phyloP scores from a whole-genome alignment of 2,329 filamentous ascomycete species.

The Fusarium transvaalense region DNA sequence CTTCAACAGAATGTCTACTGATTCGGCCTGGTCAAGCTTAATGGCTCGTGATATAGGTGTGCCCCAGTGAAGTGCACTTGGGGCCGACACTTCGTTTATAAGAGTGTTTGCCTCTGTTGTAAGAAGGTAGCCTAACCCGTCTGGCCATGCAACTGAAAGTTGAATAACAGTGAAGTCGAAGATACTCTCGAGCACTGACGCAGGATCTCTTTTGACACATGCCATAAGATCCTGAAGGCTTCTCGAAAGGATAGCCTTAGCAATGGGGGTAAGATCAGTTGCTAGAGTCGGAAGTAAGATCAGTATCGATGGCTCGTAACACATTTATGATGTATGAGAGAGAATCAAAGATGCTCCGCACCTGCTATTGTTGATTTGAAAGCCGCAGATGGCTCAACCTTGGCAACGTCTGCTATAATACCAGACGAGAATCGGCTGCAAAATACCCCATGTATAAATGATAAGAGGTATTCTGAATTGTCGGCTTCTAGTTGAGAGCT shows the following conservation, averaged over 20 bases:
- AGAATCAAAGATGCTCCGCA: not conserved
- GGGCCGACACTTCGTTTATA: too few relatives aligned
- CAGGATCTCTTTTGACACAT: accelerated
- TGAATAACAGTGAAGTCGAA: not conserved
- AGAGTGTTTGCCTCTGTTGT: not conserved
- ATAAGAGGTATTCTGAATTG: accelerated
- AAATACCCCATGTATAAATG: not conserved
- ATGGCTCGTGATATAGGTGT: not conserved
- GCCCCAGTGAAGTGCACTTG: too few relatives aligned
- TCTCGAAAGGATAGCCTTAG: not conserved
- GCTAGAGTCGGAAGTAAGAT: accelerated
- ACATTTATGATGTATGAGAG: not conserved
- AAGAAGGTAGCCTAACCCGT: not conserved
- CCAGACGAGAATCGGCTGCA: not conserved
- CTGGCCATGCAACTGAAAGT: not conserved
- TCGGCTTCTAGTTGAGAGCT: not conserved
- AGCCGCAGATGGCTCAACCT: not conserved
- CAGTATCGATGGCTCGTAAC: not conserved
- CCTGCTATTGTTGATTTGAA: not conserved
- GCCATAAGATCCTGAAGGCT: accelerated
- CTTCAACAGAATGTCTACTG: accelerated
- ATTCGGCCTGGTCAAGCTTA: accelerated
- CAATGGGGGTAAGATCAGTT: not conserved
- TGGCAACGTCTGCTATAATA: accelerated
- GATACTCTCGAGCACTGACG: not conserved